phyloP scores from a whole-genome alignment of 1,284 basidiomycete species.

The Cutaneotrichosporon sp. region DNA sequence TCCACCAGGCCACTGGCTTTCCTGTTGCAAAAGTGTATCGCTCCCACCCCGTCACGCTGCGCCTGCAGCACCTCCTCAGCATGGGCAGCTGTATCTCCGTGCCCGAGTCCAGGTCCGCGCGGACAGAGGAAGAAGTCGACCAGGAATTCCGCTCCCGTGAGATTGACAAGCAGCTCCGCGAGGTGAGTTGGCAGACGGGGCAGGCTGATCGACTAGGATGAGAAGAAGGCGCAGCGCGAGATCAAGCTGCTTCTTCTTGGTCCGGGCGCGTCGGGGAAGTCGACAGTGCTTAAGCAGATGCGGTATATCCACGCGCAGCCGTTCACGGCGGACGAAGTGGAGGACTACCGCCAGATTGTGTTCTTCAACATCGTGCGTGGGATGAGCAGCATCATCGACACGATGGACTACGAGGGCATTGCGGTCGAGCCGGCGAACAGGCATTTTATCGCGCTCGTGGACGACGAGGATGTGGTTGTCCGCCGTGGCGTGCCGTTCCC shows the following conservation, averaged over 20 bases:
- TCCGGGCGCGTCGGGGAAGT: slow-evolving; percentile 90
- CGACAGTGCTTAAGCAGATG: slow-evolving; percentile 56
- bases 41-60: too few relatives aligned
- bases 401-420: slow-evolving; percentile 82
- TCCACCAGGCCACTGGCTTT: too few relatives aligned
- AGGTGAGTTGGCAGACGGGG: slow-evolving; percentile 50
- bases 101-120: too few relatives aligned
- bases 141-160: slow-evolving; percentile 48
- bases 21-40: too few relatives aligned
- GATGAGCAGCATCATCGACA: slow-evolving; percentile 73
- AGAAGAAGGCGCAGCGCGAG: slow-evolving; percentile 62
- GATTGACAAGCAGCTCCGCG: slow-evolving; percentile 61
- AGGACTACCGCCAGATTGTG: slow-evolving; percentile 61
- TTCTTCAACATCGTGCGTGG: slow-evolving; percentile 87
- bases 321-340: slow-evolving; percentile 39
- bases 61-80: neutral
- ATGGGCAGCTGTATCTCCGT: slow-evolving; percentile 73
- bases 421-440: slow-evolving; percentile 61
- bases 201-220: slow-evolving; percentile 53
- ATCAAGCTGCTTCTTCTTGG: slow-evolving; percentile 86
- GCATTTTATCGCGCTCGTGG: slow-evolving; percentile 57
- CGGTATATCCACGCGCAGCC: slow-evolving; percentile 41
- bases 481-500: slow-evolving; percentile 77
- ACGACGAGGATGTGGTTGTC: slow-evolving; percentile 64
- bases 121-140: too few relatives aligned